Percentiles rank a stretch among this genome's conserved stretches.
These are phyloP conservation scores for Skeletonema marinoi DNA, from an alignment of 108 stramenopile genomes.

Conservation along the genomic window DNA sequence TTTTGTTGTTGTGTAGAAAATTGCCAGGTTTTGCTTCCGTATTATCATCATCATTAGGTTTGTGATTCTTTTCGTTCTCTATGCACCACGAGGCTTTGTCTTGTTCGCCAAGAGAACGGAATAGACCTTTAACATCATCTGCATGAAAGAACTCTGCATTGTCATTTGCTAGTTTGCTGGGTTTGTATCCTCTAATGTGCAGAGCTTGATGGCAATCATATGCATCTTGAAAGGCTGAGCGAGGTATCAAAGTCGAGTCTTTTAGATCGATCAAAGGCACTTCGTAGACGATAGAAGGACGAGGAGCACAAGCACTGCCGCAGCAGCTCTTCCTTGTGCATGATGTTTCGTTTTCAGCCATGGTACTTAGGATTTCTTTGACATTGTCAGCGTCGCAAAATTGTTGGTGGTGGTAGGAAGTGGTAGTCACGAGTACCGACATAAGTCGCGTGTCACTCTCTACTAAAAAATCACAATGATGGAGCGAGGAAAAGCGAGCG, in stretches of 20 bases:
- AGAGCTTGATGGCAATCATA: constrained; percentile 22
- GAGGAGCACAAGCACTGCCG: no score
- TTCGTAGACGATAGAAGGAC: no score
- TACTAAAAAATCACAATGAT: no score
- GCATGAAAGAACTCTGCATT: constrained; percentile 5
- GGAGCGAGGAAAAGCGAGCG: background rate
- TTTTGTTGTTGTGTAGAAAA: constrained; percentile 29
- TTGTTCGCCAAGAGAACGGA: constrained; percentile 41
- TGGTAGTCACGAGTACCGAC: no score
- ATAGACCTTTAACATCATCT: constrained; percentile 45
- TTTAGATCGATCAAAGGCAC: background rate
- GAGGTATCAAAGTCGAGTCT: background rate
- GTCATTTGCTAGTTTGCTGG: background rate
- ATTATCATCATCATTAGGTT: background rate
- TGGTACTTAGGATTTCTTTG: no score
- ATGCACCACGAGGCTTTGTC: constrained; percentile 78
- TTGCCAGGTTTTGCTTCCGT: constrained; percentile 12
- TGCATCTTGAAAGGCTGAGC: constrained; percentile 20
- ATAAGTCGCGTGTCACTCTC: no score
- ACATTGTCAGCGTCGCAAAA: no score
- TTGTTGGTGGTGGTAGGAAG: no score
- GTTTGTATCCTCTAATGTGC: constrained; percentile 19
- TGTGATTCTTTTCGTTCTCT: constrained; percentile 46
- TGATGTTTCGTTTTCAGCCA: no score
- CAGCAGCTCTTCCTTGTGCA: no score